These are phyloP conservation scores for Capsicum rhomboideum DNA, from an alignment of 257 asterid species.

Conservation along the genomic window DNA sequence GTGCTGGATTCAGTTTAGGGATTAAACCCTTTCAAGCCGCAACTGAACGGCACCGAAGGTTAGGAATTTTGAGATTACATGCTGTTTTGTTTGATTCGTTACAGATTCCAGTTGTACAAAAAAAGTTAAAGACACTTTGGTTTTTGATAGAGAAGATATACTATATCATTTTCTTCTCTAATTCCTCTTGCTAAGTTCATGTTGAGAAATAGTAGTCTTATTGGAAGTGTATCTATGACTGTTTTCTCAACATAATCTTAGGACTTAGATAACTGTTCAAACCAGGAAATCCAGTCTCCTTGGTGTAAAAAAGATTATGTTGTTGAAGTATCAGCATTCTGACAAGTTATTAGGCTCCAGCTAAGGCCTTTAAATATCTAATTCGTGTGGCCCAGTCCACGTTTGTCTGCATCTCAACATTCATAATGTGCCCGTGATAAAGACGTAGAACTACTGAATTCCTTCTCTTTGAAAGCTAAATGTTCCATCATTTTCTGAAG, in stretches of 20 bases:
- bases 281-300: not conserved
- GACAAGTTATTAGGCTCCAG: not conserved
- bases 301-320: not conserved
- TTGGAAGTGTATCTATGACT: no score
- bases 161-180: no score
- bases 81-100: no score
- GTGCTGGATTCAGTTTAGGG: not conserved
- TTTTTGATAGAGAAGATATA: no score
- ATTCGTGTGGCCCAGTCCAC: not conserved
- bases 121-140: no score
- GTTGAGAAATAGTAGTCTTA: no score
- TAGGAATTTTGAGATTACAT: no score
- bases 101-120: no score
- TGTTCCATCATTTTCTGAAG: not conserved
- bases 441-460: not conserved
- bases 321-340: not conserved
- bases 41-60: not conserved
- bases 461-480: not conserved
- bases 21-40: not conserved
- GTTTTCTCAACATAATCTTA: no score
- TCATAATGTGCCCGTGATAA: not conserved
- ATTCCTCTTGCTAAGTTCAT: no score
- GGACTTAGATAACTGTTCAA: no score
- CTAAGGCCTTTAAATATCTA: not conserved
- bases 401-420: not conserved